These are phyloP conservation scores for Pulveroboletus ravenelii DNA, from an alignment of 768 basidiomycete species.

Conservation along the genomic window DNA sequence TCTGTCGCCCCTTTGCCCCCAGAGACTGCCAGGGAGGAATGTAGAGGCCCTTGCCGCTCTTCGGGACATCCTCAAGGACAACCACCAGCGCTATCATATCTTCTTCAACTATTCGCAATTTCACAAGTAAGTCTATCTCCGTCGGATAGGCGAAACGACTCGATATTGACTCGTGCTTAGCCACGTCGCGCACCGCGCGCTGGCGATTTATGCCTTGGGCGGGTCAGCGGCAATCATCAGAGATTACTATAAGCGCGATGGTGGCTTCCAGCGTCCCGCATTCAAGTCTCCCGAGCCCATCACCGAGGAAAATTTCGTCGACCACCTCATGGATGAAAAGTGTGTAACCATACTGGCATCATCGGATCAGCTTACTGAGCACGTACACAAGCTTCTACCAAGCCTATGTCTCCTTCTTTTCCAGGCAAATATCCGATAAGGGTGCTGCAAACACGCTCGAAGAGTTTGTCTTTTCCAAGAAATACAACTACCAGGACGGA, in stretches of 20 bases:
- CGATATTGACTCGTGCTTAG: slow-evolving; percentile 3
- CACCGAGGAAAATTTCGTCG: slow-evolving; percentile 19
- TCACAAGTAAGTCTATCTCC: slow-evolving; percentile 43
- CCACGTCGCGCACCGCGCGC: slow-evolving; percentile 27
- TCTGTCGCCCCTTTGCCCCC: slow-evolving; percentile 14
- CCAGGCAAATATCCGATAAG: slow-evolving; percentile 11
- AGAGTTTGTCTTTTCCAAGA: slow-evolving; percentile 29
- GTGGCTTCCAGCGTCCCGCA: slow-evolving; percentile 17
- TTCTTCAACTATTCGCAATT: slow-evolving; percentile 45
- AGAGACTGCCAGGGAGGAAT: slow-evolving; percentile 26
- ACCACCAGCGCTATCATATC: slow-evolving; percentile 44
- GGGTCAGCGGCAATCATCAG: slow-evolving; percentile 20
- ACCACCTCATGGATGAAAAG: slow-evolving; percentile 26
- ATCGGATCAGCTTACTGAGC: not conserved
- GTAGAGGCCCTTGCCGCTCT: slow-evolving; percentile 19
- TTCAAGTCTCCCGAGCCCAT: slow-evolving; percentile 24
- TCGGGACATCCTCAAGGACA: slow-evolving; percentile 40
- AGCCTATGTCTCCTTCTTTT: slow-evolving; percentile 27
- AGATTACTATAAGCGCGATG: slow-evolving; percentile 25
- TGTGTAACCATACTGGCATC: not conserved
- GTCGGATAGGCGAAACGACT: not conserved
- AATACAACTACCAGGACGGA: slow-evolving; percentile 22
- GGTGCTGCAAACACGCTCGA: slow-evolving; percentile 20
- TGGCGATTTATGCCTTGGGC: slow-evolving; percentile 28
- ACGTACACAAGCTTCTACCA: slow-evolving; percentile 19